A percentile compares a stretch with the other conserved stretches of the same genome.
These are phyloP conservation scores for Colletotrichum sp. DNA, from an alignment of 2,329 filamentous ascomycete species.

Conservation along the genomic window DNA sequence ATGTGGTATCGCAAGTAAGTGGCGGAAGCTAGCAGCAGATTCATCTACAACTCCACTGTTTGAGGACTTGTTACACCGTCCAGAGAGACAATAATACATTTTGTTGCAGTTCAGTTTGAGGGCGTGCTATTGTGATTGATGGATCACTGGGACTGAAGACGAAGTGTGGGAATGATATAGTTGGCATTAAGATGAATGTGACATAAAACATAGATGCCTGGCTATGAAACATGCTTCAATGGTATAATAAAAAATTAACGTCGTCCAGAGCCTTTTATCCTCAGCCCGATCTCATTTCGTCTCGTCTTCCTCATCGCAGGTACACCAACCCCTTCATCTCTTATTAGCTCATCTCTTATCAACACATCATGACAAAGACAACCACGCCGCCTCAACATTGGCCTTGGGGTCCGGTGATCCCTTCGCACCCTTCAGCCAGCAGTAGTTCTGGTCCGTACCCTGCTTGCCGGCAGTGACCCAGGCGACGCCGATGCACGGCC, in stretches of 20 bases:
- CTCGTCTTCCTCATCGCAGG: not conserved
- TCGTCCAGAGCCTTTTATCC: not conserved
- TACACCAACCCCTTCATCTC: not conserved
- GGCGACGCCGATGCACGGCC: conserved; percentile 22
- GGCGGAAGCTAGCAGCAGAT: no score
- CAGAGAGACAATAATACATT: no score
- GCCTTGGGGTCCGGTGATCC: not conserved
- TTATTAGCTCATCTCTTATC: not conserved
- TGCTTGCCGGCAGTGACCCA: conserved; percentile 25
- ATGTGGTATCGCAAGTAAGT: conserved; percentile 64
- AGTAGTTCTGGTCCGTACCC: conserved; percentile 22
- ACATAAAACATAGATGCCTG: not conserved
- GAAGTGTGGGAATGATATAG: rapidly evolving
- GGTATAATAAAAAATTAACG: not conserved
- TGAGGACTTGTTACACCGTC: no score
- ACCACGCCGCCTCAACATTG: conserved; percentile 8
- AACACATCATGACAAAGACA: not conserved
- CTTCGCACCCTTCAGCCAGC: conserved; percentile 26
- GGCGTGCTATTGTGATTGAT: no score
- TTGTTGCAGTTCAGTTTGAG: no score
- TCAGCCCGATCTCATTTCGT: not conserved
- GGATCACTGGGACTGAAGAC: no score
- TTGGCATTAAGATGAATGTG: not conserved
- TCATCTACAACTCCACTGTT: no score
- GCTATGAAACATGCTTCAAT: not conserved